phyloP scores from a whole-genome alignment of 2,329 filamentous ascomycete genomes.

The Talaromyces atroroseus region DNA sequence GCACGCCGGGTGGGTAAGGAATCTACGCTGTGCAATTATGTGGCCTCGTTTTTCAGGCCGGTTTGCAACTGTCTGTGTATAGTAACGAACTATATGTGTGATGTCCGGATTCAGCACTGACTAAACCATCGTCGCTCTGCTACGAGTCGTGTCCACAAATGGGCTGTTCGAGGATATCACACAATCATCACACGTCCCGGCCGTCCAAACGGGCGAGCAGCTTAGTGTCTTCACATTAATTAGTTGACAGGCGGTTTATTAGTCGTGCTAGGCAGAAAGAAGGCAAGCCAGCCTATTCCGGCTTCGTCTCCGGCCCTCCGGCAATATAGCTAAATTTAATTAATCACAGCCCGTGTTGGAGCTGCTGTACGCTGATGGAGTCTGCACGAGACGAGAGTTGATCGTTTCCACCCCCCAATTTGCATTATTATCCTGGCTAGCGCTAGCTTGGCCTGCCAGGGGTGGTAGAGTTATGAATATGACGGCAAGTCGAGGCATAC shows the following conservation, averaged over 20 bases:
- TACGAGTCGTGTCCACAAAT: background rate
- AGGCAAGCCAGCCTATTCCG: background rate
- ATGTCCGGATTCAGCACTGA: background rate
- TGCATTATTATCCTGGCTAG: background rate
- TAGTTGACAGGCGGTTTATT: background rate
- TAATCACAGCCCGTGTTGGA: background rate
- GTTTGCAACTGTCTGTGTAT: background rate
- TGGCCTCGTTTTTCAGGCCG: background rate
- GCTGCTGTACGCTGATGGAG: background rate
- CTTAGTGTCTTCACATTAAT: background rate
- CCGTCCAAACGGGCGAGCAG: background rate
- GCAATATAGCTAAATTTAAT: background rate
- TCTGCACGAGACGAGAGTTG: background rate
- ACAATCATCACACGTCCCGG: background rate
- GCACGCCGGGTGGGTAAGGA: background rate
- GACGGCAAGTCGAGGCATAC: no score
- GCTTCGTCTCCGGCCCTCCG: conserved; percentile 5
- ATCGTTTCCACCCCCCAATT: background rate
- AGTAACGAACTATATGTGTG: no score
- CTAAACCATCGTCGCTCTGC: background rate
- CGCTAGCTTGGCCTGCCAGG: conserved; percentile 1
- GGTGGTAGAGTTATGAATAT: background rate
- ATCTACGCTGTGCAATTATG: background rate
- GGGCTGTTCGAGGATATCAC: no score
- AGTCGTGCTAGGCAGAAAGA: background rate